Percentiles rank a stretch among this genome's conserved stretches.
Conservation (phyloP, 2,329 filamentous ascomycete genomes). For the Cercospora zeae-maydis region DNA sequence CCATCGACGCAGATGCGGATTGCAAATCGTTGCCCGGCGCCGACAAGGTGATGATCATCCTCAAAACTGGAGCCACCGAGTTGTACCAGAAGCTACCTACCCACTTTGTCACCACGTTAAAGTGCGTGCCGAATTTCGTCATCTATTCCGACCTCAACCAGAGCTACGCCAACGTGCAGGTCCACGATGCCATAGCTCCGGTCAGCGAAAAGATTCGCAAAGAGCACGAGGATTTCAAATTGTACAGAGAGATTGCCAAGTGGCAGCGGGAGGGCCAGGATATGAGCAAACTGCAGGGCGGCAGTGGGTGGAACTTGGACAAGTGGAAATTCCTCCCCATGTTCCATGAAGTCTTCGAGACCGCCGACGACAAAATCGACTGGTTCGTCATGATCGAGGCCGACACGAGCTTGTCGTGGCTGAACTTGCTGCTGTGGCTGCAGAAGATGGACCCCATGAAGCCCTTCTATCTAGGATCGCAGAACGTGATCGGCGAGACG, state of each 20-base stretch:
- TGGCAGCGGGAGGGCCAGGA: conserved; percentile 35
- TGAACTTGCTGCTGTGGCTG: conserved; percentile 49
- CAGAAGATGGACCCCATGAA: conserved; percentile 47
- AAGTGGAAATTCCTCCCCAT: conserved; percentile 58
- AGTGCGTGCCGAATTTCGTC: conserved; percentile 45
- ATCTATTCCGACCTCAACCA: conserved; percentile 54
- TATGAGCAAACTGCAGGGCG: conserved; percentile 31
- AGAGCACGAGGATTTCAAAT: conserved; percentile 35
- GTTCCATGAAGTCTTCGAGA: conserved; percentile 50
- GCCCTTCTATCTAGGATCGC: conserved; percentile 50
- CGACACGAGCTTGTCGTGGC: conserved; percentile 51
- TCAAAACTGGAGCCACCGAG: conserved; percentile 60
- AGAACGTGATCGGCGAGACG: conserved; percentile 37
- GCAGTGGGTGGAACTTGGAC: conserved; percentile 52
- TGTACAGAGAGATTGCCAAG: conserved; percentile 34
- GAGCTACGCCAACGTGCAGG: conserved; percentile 41
- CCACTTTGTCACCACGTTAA: conserved; percentile 55
- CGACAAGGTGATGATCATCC: conserved; percentile 54
- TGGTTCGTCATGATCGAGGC: conserved; percentile 58
- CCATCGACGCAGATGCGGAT: conserved; percentile 2
- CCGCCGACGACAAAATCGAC: conserved; percentile 45
- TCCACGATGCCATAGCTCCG: conserved; percentile 35
- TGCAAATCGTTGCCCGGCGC: conserved; percentile 34
- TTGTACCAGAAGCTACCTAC: conserved; percentile 54
- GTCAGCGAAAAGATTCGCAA: conserved; percentile 30